A percentile compares a stretch with the other conserved stretches of the same genome.
Evolutionary conservation across 1,284 basidiomycete genomes (phyloP).

Genomic region (Puccinia brachypodii): DNA sequence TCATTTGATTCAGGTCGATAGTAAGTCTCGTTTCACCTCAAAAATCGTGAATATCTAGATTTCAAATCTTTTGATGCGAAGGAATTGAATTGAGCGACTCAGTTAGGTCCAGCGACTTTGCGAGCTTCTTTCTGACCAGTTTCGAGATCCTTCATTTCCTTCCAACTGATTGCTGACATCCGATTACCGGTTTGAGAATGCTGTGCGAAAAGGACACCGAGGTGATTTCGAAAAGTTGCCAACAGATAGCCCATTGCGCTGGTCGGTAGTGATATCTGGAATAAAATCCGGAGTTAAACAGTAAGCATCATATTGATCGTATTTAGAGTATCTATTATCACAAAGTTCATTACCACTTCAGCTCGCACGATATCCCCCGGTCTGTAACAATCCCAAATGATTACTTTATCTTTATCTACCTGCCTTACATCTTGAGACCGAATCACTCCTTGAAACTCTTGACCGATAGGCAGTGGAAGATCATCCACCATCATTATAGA

Average conservation of each 20-base stretch:
- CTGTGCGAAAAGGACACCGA: constrained; percentile 85
- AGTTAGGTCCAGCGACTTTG: constrained; percentile 78
- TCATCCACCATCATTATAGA: constrained; percentile 88
- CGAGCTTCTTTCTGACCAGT: constrained; percentile 77
- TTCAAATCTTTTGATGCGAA: too few species aligned
- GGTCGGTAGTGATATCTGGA: constrained; percentile 88
- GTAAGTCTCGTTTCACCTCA: too few species aligned
- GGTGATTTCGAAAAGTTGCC: constrained; percentile 87
- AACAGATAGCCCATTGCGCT: constrained; percentile 88
- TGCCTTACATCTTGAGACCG: constrained; percentile 81
- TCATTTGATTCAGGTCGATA: too few species aligned
- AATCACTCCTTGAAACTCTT: constrained; percentile 91
- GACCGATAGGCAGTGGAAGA: constrained; percentile 76
- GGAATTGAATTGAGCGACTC: too few species aligned
- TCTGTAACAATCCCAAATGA: constrained; percentile 89
- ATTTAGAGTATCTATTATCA: neutral
- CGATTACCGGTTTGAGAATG: constrained; percentile 74
- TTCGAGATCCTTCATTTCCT: constrained; percentile 83
- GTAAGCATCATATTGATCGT: constrained; percentile 11
- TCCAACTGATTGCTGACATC: constrained; percentile 82
- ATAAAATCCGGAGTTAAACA: constrained; percentile 36
- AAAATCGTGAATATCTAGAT: too few species aligned
- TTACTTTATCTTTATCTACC: constrained; percentile 81
- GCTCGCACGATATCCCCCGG: constrained; percentile 94
- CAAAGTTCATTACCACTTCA: constrained; percentile 69